These are phyloP conservation scores for Exophiala lecanii-corni DNA, from an alignment of 2,329 filamentous ascomycete genomes.

Conservation along the genomic window DNA sequence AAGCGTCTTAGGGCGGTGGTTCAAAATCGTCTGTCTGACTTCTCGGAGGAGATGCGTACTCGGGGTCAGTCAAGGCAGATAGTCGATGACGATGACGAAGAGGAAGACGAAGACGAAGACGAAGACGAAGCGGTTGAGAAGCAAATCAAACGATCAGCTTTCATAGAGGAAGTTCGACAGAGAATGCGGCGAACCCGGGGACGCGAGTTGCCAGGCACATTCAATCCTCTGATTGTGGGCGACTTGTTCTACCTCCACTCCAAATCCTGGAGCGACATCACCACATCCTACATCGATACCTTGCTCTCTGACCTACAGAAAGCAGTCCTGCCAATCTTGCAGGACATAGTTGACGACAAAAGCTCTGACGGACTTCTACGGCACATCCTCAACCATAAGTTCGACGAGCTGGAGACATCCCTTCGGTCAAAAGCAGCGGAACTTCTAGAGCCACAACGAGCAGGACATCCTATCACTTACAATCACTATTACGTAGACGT, in stretches of 20 bases:
- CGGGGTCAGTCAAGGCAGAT: conserved; percentile 19
- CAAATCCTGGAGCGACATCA: conserved; percentile 47
- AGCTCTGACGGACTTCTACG: conserved; percentile 36
- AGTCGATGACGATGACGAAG: conserved; percentile 13
- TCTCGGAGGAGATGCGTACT: conserved; percentile 17
- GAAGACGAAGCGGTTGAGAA: neutral
- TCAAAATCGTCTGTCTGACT: conserved; percentile 24
- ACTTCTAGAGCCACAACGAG: conserved; percentile 45
- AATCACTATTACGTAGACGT: conserved; percentile 35
- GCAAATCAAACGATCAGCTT: conserved; percentile 31
- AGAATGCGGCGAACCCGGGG: conserved; percentile 44
- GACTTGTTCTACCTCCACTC: conserved; percentile 60
- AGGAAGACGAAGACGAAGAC: conserved; percentile 24
- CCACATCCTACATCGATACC: conserved; percentile 32
- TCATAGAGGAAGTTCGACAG: conserved; percentile 37
- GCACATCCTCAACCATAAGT: conserved; percentile 38
- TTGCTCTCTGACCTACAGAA: conserved; percentile 32
- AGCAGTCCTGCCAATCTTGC: conserved; percentile 35
- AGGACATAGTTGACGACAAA: conserved; percentile 37
- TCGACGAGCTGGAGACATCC: conserved; percentile 34
- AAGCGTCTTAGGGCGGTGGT: conserved; percentile 33
- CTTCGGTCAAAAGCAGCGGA: conserved; percentile 41
- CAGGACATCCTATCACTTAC: conserved; percentile 34
- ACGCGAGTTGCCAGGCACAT: conserved; percentile 57
- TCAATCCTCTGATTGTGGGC: conserved; percentile 55